Base-by-base conservation (phyloP, 352 stramenopile genomes). In the Globisporangium perplexum region DNA sequence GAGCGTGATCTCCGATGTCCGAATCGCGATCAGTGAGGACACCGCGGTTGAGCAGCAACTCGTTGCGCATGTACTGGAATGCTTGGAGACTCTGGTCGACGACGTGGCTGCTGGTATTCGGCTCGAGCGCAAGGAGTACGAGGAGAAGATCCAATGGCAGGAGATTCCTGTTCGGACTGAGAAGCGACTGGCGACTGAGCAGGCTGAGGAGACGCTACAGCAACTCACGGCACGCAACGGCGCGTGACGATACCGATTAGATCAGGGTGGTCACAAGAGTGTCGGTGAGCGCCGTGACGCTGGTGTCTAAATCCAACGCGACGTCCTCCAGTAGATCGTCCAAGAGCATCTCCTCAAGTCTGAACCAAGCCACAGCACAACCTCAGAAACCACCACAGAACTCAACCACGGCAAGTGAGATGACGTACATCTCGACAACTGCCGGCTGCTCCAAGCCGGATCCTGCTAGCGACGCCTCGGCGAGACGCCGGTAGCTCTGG, bases 381-480 rank as follows among this genome's bases (percentile, higher is more conserved):
- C 17, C 22, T 57, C 22, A 54, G 39, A 42, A 7, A 17, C 3
- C 17, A 1, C 12, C 24, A 15, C 56, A 47, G 23, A 11, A 7
- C 15, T 10, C n/a, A 42, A 24, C 6, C 4, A 5, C 15, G 24
- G 36, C n/a, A 11, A 28, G 5, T 18, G 23, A n/a, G 2, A 1
- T 2, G 18, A 76, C 74, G 48, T 52, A 85, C 77, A 86, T 76
- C 60, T 88, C 77, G 47, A 88, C 77, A 22, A 88, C 67, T 5
- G 63, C 66, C 35, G 50, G 69, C 57, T 88, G 77, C 33, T 77
- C 39, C 72, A 86, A 82, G 18, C 75, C 75, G 2, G 75, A 79
- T 7, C 74, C 66, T 26, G 72, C 57, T 3, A 88, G 50, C 3
- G 77, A 84, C 23, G 77, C 63, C 44, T 88, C 77, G 1, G 74